Evolutionary conservation across 495 filamentous ascomycete species (phyloP).

Genomic region (Penicilliopsis zonata): DNA sequence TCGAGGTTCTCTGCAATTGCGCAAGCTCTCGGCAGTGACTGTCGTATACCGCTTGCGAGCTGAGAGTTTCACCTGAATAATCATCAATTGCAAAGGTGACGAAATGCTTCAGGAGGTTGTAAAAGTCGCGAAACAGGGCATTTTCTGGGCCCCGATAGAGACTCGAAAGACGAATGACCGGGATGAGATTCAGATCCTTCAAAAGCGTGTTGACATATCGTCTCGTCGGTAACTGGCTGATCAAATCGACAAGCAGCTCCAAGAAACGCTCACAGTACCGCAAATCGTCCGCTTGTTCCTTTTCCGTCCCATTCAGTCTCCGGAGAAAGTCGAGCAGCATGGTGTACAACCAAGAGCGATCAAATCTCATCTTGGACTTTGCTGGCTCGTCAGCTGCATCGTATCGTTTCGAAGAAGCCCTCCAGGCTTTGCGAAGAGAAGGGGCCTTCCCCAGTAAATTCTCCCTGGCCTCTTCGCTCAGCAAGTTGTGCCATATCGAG

Average conservation of each 20-base stretch:
- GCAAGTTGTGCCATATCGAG: conserved; percentile 88
- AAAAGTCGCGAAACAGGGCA: conserved; percentile 71
- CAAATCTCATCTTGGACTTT: conserved; percentile 75
- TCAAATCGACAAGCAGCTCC: conserved; percentile 80
- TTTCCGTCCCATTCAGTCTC: conserved; percentile 48
- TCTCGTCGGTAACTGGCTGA: conserved; percentile 88
- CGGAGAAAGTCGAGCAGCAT: conserved; percentile 74
- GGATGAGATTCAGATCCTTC: conserved; percentile 80
- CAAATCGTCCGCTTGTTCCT: conserved; percentile 46
- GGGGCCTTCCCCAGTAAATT: conserved; percentile 53
- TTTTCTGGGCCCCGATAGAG: conserved; percentile 64
- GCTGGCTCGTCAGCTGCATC: conserved; percentile 72
- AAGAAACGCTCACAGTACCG: conserved; percentile 87
- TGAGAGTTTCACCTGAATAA: conserved; percentile 68
- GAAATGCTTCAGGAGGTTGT: conserved; percentile 70
- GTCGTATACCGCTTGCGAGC: conserved; percentile 61
- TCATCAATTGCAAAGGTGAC: conserved; percentile 84
- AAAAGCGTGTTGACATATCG: conserved; percentile 87
- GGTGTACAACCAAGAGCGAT: conserved; percentile 87
- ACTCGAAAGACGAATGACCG: conserved; percentile 69
- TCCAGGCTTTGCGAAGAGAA: conserved; percentile 79
- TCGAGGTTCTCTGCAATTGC: conserved; percentile 64
- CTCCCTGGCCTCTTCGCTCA: conserved; percentile 56
- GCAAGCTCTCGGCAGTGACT: conserved; percentile 65
- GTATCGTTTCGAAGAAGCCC: conserved; percentile 72